Conservation (phyloP, 2,329 filamentous ascomycete genomes). For the Bipolaris sorokiniana region DNA sequence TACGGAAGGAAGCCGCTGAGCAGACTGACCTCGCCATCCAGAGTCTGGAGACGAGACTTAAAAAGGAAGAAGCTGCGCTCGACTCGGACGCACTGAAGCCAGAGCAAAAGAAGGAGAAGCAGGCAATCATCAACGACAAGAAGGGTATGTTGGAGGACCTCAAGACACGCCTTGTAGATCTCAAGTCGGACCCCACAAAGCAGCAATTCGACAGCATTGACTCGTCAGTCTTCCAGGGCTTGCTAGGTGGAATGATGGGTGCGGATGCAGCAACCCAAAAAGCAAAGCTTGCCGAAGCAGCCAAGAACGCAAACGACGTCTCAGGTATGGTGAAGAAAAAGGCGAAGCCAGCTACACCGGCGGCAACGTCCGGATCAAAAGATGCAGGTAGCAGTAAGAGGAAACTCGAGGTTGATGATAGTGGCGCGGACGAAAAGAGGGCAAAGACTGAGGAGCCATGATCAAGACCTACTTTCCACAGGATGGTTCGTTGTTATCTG, state of each 20-base stretch:
- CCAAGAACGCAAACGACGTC: constrained; percentile 75
- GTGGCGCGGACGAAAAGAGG: constrained; percentile 35
- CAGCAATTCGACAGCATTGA: constrained; percentile 50
- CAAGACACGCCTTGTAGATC: constrained; percentile 67
- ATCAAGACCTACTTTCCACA: background rate
- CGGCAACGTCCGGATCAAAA: constrained; percentile 11
- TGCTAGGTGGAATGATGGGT: constrained; percentile 69
- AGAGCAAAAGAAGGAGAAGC: constrained; percentile 69
- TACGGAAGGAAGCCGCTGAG: constrained; percentile 72
- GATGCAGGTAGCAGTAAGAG: constrained; percentile 37
- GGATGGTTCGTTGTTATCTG: background rate
- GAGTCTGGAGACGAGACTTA: constrained; percentile 73
- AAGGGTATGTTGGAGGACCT: constrained; percentile 81
- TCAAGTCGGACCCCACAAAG: constrained; percentile 65
- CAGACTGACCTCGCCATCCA: constrained; percentile 77
- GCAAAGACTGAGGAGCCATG: constrained; percentile 42
- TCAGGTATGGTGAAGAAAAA: constrained; percentile 75
- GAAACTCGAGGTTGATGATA: constrained; percentile 39
- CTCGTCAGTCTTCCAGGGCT: constrained; percentile 60
- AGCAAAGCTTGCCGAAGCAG: constrained; percentile 73
- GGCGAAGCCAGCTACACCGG: constrained; percentile 55
- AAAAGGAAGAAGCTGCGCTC: constrained; percentile 71
- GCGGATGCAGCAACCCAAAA: constrained; percentile 66
- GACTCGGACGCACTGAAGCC: constrained; percentile 55
- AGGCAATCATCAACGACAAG: constrained; percentile 68